Evolutionary conservation across 495 filamentous ascomycete genomes (phyloP).

Genomic region (Neurospora sp.): DNA sequence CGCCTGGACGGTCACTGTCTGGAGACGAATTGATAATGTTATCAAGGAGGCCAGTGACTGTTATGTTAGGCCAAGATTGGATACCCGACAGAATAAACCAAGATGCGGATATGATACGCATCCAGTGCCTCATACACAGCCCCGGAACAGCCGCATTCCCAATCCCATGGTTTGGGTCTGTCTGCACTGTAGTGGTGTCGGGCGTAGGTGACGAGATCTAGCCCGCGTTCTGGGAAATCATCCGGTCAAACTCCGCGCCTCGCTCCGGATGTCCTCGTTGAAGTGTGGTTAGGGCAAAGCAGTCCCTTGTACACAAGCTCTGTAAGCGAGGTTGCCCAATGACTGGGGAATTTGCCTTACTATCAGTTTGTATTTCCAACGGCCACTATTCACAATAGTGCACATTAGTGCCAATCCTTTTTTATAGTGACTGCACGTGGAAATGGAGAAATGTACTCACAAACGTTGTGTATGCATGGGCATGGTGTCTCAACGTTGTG

Average conservation of each 20-base stretch:
- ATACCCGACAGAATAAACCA: background rate
- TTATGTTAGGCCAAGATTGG: background rate
- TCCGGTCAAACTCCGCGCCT: background rate
- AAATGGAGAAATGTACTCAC: background rate
- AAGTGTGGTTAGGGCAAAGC: background rate
- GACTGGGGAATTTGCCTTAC: background rate
- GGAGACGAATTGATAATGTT: background rate
- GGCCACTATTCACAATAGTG: background rate
- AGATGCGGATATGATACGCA: background rate
- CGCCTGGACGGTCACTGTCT: background rate
- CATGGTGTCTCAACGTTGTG: background rate
- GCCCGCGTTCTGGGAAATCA: slow-evolving; percentile 1
- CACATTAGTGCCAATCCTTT: background rate
- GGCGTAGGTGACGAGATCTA: slow-evolving; percentile 2
- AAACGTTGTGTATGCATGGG: background rate
- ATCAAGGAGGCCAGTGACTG: background rate
- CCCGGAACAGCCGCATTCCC: slow-evolving; percentile 2
- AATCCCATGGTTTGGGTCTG: slow-evolving; percentile 11
- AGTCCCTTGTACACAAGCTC: background rate
- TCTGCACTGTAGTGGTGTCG: slow-evolving; percentile 6
- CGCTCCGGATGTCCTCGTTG: background rate
- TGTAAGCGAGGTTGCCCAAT: background rate
- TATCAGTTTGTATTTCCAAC: background rate
- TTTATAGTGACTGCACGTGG: background rate
- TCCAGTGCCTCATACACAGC: background rate